These are phyloP conservation scores for Gossypium arboreum DNA, from an alignment of 345 rosid genomes.

Conservation along the genomic window DNA sequence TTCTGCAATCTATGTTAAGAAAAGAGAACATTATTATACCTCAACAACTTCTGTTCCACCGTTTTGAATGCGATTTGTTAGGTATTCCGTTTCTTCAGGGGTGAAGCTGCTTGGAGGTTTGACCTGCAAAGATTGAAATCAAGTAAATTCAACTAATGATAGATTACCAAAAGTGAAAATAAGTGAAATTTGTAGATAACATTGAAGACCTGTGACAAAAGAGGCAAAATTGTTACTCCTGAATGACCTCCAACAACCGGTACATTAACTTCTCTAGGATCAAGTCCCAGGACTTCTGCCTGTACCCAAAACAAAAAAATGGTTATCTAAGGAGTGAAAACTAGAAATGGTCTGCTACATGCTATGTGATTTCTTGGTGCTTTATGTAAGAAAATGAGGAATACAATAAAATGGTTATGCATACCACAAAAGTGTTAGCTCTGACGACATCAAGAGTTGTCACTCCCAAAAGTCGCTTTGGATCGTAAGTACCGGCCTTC, in stretches of 20 bases:
- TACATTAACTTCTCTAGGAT: slow-evolving; percentile 91
- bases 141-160: not conserved
- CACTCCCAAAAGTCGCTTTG: slow-evolving; percentile 73
- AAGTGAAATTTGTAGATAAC: not conserved
- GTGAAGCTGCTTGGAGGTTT: slow-evolving; percentile 73
- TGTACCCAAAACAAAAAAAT: slow-evolving; percentile 23
- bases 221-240: slow-evolving; percentile 93
- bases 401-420: not conserved
- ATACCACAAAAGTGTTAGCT: slow-evolving; percentile 87
- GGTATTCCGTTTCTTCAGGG: slow-evolving; percentile 54
- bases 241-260: slow-evolving; percentile 99
- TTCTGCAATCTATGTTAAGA: not conserved
- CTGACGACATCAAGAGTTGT: slow-evolving; percentile 84
- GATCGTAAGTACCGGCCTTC: slow-evolving; percentile 76
- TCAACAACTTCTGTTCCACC: slow-evolving; percentile 91
- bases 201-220: slow-evolving; percentile 67
- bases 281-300: slow-evolving; percentile 97
- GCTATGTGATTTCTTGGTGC: not conserved
- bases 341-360: not conserved
- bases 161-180: not conserved
- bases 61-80: slow-evolving; percentile 74
- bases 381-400: not conserved
- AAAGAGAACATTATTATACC: slow-evolving; percentile 28
- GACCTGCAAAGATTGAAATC: slow-evolving; percentile 36
- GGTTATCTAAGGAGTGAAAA: not conserved